Percentiles rank a stretch among this genome's conserved stretches.
Conservation (phyloP, 495 filamentous ascomycete genomes). For the Durotheca rogersii region DNA sequence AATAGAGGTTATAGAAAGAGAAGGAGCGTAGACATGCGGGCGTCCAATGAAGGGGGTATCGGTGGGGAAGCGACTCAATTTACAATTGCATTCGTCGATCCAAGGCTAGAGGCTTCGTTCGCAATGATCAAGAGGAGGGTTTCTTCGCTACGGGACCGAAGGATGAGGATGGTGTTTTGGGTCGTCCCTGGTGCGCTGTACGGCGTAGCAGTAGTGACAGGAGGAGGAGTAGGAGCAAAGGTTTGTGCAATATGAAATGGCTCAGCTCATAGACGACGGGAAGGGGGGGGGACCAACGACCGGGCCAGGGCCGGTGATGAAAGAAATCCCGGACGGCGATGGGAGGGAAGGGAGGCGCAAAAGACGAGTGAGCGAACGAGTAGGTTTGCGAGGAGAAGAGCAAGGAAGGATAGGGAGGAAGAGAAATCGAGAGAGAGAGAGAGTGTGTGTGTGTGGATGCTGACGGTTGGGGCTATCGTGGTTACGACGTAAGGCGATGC, state of each 20-base stretch:
- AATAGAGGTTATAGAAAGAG: conserved; percentile 37
- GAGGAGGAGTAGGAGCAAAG: conserved; percentile 18
- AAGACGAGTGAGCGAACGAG: no score
- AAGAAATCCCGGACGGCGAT: not conserved
- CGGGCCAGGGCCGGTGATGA: conserved; percentile 3
- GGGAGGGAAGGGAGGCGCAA: not conserved
- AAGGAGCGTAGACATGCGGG: conserved; percentile 33
- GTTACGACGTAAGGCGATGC: conserved; percentile 1
- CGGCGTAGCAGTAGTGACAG: no score
- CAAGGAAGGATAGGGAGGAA: no score
- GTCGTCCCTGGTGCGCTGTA: conserved; percentile 10
- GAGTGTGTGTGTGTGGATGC: not conserved
- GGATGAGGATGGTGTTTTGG: conserved; percentile 13
- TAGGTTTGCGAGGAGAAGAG: no score
- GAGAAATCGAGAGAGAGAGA: not conserved
- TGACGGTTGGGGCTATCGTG: not conserved
- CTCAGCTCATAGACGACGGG: conserved; percentile 15
- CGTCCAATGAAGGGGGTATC: conserved; percentile 7
- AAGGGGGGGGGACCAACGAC: conserved; percentile 17
- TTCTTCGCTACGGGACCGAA: not conserved
- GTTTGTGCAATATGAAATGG: conserved; percentile 35
- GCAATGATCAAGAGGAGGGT: conserved; percentile 9
- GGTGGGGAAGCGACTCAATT: conserved; percentile 7
- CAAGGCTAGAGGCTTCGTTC: conserved; percentile 6
- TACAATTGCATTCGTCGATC: conserved; percentile 8